A percentile compares a stretch with the other conserved stretches of the same genome.
Conservation (phyloP, 345 rosid genomes). For the Boechera retrofracta region DNA sequence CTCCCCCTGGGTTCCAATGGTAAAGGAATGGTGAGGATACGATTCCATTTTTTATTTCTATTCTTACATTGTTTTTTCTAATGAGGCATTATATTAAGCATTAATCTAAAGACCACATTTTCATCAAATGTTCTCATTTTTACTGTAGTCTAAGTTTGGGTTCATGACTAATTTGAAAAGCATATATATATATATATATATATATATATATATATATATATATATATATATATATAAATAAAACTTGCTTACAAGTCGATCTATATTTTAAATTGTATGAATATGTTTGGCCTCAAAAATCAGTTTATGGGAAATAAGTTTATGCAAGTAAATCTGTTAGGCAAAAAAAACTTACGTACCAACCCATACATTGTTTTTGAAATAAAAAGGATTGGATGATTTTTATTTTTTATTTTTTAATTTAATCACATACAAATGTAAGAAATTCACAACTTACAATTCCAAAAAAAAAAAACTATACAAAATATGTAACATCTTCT, state of each 20-base stretch:
- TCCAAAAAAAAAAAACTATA: background rate
- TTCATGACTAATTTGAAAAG: background rate
- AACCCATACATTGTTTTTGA: background rate
- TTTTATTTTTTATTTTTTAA: background rate
- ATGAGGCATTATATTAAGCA: background rate
- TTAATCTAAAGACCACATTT: background rate
- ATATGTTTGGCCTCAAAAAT: background rate
- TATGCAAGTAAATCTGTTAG: too few species aligned
- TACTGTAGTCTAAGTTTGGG: background rate
- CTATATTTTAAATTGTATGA: background rate
- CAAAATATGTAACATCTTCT: background rate
- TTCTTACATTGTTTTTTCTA: background rate
- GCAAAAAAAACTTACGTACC: conserved; percentile 4
- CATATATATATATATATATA: too few species aligned
- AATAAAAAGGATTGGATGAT: too few species aligned
- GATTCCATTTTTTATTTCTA: background rate
- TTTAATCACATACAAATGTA: background rate
- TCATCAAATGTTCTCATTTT: background rate
- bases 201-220: too few species aligned
- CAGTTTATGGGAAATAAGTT: too few species aligned
- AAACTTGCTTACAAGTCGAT: background rate
- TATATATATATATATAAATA: background rate
- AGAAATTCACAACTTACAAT: background rate
- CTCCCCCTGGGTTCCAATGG: conserved; percentile 52
- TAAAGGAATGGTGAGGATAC: conserved; percentile 63